A percentile compares a stretch with the other conserved stretches of the same genome.
phyloP scores from a whole-genome alignment of 2,329 filamentous ascomycete genomes.

The Trichoderma pleuroti region DNA sequence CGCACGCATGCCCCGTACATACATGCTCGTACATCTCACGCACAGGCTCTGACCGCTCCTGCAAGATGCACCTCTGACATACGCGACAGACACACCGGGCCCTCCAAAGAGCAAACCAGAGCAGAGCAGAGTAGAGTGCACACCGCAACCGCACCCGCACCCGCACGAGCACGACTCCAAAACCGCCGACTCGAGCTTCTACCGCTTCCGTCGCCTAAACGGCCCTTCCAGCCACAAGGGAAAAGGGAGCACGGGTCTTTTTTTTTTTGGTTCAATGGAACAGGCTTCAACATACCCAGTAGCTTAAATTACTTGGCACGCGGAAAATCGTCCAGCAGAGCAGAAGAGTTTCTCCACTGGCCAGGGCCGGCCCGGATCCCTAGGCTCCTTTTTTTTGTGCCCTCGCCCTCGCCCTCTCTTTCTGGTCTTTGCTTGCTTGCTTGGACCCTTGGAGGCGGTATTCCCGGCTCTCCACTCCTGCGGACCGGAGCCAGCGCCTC shows the following conservation, averaged over 20 bases:
- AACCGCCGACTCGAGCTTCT: neutral
- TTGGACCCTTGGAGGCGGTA: neutral
- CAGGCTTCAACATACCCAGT: neutral
- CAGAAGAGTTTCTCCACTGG: neutral
- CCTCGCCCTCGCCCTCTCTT: neutral
- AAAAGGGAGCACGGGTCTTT: neutral
- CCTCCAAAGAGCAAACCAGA: neutral
- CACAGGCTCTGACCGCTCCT: conserved; percentile 18
- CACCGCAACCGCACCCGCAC: too few species aligned
- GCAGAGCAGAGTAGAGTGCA: neutral
- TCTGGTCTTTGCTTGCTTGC: neutral
- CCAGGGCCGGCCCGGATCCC: conserved; percentile 8
- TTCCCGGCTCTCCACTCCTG: neutral
- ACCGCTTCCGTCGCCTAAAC: neutral
- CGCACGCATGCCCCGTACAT: too few species aligned
- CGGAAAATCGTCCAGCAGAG: neutral
- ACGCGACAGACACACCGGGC: neutral
- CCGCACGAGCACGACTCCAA: neutral
- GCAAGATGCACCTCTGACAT: conserved; percentile 11
- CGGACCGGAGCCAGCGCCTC: neutral
- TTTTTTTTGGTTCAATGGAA: neutral
- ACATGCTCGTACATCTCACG: conserved; percentile 10
- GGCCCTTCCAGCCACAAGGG: neutral
- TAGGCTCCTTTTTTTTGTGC: neutral
- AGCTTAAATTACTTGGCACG: conserved; percentile 4